A percentile compares a stretch with the other conserved stretches of the same genome.
Conservation (phyloP, 768 basidiomycete genomes). For the Clathrus columnatus region DNA sequence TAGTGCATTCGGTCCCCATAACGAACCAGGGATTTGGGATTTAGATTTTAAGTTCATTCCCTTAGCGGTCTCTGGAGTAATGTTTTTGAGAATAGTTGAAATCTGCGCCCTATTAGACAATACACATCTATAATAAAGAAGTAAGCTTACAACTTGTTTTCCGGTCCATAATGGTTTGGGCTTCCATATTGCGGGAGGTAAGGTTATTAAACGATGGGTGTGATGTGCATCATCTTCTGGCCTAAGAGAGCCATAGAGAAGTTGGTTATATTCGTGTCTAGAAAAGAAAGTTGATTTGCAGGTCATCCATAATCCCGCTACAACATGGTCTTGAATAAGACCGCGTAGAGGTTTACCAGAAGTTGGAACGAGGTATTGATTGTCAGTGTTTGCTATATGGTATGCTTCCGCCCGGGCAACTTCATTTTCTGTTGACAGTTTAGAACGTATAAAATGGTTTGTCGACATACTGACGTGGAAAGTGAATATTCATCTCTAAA, state of each 20-base stretch:
- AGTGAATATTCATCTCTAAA: constrained; percentile 99
- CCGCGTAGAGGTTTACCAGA: constrained; percentile 97
- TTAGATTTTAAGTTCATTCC: constrained; percentile 82
- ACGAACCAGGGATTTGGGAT: constrained; percentile 79
- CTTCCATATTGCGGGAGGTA: constrained; percentile 90
- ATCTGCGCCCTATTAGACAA: constrained; percentile 45
- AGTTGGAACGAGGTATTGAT: constrained; percentile 98
- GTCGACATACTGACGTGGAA: constrained; percentile 67
- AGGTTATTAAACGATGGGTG: constrained; percentile 58
- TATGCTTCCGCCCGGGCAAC: constrained; percentile 90
- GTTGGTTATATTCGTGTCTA: constrained; percentile 91
- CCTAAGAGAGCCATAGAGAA: constrained; percentile 87
- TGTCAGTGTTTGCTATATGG: constrained; percentile 94
- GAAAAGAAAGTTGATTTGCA: constrained; percentile 91
- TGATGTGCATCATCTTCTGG: constrained; percentile 68
- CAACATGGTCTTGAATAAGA: constrained; percentile 97
- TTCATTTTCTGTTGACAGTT: constrained; percentile 71
- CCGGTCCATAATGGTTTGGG: constrained; percentile 93
- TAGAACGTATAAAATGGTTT: not conserved
- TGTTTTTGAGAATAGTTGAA: constrained; percentile 87
- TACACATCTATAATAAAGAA: not conserved
- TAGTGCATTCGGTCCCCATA: constrained; percentile 71
- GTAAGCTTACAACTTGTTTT: constrained; percentile 76
- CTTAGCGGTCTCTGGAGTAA: constrained; percentile 68
- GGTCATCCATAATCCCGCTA: constrained; percentile 99